These are phyloP conservation scores for Magnusiomyces sp. DNA, from an alignment of 1,139 yeast genomes.

Conservation along the genomic window DNA sequence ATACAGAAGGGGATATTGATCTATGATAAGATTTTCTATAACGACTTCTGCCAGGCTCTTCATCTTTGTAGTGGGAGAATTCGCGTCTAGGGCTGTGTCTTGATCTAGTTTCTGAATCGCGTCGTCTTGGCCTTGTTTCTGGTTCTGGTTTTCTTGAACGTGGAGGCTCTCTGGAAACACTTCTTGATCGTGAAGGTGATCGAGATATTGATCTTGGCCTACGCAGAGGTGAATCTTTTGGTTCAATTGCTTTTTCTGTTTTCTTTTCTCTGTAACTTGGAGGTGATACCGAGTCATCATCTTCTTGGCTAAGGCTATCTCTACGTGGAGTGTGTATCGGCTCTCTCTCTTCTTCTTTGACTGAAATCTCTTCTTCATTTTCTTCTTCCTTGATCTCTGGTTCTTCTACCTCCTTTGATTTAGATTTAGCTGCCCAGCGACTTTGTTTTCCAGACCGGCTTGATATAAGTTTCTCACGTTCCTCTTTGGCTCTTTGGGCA, in stretches of 20 bases:
- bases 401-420: neutral
- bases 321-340: neutral
- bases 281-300: too few relatives aligned
- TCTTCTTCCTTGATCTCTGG: neutral
- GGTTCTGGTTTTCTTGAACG: neutral
- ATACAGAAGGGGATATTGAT: constrained; percentile 8
- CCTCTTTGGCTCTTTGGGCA: constrained; percentile 50
- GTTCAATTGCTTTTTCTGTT: too few relatives aligned
- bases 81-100: neutral
- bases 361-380: neutral
- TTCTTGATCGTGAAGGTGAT: constrained; percentile 9
- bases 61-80: neutral
- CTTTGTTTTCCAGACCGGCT: too few relatives aligned
- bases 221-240: too few relatives aligned
- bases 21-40: neutral
- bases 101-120: neutral
- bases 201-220: constrained; percentile 2
- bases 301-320: neutral
- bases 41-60: neutral
- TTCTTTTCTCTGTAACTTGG: too few relatives aligned
- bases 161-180: neutral
- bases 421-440: neutral
- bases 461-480: constrained; percentile 16
- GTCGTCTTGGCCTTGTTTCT: neutral
- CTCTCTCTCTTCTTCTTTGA: neutral